Evolutionary conservation across 176 grass and related monocot genomes (phyloP), one percentile per base, ranked within the genome.

Genomic region (Cymbopogon citratus): DNA sequence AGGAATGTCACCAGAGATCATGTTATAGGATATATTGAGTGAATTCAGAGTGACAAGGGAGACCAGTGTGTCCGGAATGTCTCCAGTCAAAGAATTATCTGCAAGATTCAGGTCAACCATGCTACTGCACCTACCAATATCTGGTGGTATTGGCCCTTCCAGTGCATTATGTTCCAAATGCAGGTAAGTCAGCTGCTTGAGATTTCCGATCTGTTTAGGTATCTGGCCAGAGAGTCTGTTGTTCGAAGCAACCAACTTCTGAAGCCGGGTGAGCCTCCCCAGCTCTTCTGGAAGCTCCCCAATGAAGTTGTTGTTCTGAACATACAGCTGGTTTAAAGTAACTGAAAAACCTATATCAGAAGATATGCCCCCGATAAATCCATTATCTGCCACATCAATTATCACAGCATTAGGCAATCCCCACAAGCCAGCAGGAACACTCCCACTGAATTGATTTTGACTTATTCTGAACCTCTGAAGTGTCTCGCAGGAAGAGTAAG

Each of bases 21-120:
- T 84, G 81, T 99, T 99, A 24, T 99, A 45, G 2, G 96, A 99
- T 82, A 99, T 79, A 85, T 99, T 93, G 16, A 99, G 79, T 44
- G 91, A 95, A 87, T 90, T 90, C 39, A 95, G 77, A 21, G 71
- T 39, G 19, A 66, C 61, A 29, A 95, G 93, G 21, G 79, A 82
- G 46, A 51, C 69, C 41, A 99, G 5, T 49, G 85, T 87, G 29
- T 86, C 79, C 13, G 96, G 92, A 69, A 99, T 90, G 12, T 25
- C 19, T n/a, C 89, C 90, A 66, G 80, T 86, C 44, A 99, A 69
- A 76, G 52, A 86, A 88, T 99, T 99, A 12, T 88, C 75, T 73
- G 96, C 96, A 74, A 99, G 73, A 51, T 91, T 82, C 66, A 99
- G 84, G 68, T 99, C 91, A 71, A 88, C 73, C 70, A 99, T 72